Conservation (phyloP, 108 stramenopile genomes). For the Cylindrotheca closterium region DNA sequence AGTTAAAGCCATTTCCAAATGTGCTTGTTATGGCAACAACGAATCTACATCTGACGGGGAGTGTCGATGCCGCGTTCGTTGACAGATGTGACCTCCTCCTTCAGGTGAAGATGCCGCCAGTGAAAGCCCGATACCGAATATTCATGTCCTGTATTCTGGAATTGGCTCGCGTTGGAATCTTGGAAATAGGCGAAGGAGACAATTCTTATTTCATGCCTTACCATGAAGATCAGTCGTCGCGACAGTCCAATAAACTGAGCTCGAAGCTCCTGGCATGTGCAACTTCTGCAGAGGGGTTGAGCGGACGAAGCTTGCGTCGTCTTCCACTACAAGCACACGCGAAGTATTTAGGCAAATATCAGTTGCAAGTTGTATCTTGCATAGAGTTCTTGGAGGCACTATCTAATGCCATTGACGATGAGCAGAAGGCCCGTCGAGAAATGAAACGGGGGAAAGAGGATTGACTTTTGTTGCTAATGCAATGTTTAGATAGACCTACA, state of each 20-base stretch:
- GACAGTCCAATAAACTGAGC: background rate
- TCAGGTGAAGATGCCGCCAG: conserved; percentile 56
- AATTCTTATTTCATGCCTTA: background rate
- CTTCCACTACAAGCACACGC: conserved; percentile 57
- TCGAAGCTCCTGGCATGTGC: conserved; percentile 28
- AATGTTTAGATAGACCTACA: too few species aligned
- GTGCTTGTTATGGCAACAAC: conserved; percentile 82
- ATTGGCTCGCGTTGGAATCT: conserved; percentile 60
- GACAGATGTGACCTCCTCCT: conserved; percentile 79
- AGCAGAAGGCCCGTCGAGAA: conserved; percentile 1
- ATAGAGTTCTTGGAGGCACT: conserved; percentile 27
- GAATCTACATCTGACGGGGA: conserved; percentile 55
- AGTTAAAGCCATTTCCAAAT: conserved; percentile 63
- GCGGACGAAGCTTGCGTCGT: conserved; percentile 51
- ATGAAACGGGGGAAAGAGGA: background rate
- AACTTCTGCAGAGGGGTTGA: conserved; percentile 38
- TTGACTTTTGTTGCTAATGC: too few species aligned
- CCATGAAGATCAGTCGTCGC: background rate
- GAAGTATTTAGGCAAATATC: conserved; percentile 3
- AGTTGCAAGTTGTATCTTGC: conserved; percentile 4
- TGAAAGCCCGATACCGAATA: conserved; percentile 62
- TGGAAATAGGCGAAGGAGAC: conserved; percentile 8
- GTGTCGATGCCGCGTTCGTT: conserved; percentile 82
- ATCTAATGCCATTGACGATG: conserved; percentile 12
- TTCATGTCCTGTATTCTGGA: conserved; percentile 66